Conservation (phyloP, 2,329 filamentous ascomycete genomes). For the Zasmidium cellare region DNA sequence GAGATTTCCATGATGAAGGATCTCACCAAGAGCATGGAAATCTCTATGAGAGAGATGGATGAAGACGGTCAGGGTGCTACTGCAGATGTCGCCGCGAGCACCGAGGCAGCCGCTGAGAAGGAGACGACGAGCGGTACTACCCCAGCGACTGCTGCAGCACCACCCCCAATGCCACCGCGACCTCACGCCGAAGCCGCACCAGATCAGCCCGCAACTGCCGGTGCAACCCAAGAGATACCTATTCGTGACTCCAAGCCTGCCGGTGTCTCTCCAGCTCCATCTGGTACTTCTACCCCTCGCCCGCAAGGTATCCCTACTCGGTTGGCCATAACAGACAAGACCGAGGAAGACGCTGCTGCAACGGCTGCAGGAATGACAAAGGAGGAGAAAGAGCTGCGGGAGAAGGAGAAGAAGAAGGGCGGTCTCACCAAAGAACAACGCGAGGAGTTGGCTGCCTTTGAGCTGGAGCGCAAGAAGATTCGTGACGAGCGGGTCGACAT, state of each 20-base stretch:
- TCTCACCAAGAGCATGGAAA: constrained; percentile 96
- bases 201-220: constrained; percentile 10
- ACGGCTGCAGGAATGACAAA: constrained; percentile 65
- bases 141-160: constrained; percentile 14
- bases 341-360: constrained; percentile 72
- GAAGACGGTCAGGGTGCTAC: constrained; percentile 58
- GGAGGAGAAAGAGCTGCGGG: constrained; percentile 73
- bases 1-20: constrained; percentile 99
- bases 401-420: constrained; percentile 86
- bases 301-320: constrained; percentile 68
- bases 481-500: constrained; percentile 88
- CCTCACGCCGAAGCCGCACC: constrained; percentile 15
- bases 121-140: constrained; percentile 23
- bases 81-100: constrained; percentile 43
- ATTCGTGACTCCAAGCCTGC: constrained; percentile 24
- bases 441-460: constrained; percentile 85
- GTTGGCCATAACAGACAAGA: constrained; percentile 83
- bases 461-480: constrained; percentile 78
- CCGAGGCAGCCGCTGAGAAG: constrained; percentile 34
- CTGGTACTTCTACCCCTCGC: constrained; percentile 50
- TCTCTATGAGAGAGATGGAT: constrained; percentile 80
- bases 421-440: constrained; percentile 87
- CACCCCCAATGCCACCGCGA: constrained; percentile 10
- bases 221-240: constrained; percentile 24
- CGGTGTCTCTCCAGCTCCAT: constrained; percentile 13